Evolutionary conservation across 768 basidiomycete genomes (phyloP).

Genomic region (Amyloporia xantha): DNA sequence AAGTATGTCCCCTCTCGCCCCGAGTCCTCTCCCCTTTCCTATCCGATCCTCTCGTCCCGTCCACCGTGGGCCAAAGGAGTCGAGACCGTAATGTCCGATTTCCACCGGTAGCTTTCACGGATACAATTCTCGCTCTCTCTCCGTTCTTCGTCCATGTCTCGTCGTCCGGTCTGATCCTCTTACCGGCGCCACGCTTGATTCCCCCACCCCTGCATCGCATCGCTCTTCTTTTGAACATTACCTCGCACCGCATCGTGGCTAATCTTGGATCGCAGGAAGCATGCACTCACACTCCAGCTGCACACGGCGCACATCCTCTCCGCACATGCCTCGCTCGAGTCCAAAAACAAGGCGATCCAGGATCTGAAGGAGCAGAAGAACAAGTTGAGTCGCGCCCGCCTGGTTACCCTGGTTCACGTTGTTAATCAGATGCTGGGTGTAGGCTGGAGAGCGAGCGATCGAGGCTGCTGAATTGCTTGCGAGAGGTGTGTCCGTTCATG

Average conservation of each 20-base stretch:
- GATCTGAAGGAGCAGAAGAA: conserved; percentile 82
- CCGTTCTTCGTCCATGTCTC: neutral
- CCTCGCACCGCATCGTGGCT: conserved; percentile 1
- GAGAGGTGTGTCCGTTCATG: conserved; percentile 46
- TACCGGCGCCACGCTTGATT: neutral
- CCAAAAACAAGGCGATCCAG: conserved; percentile 72
- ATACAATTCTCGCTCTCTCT: no score
- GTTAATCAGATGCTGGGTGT: no score
- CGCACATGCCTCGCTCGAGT: conserved; percentile 72
- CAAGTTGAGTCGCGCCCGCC: conserved; percentile 44
- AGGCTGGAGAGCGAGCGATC: conserved; percentile 74
- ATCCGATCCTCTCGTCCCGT: neutral
- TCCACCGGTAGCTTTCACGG: no score
- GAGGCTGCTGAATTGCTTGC: conserved; percentile 58
- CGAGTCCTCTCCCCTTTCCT: neutral
- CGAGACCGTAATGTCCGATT: neutral
- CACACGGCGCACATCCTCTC: conserved; percentile 86
- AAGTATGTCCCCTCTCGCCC: no score
- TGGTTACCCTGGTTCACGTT: no score
- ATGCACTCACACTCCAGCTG: conserved; percentile 74
- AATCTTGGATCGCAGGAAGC: no score
- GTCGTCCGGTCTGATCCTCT: neutral
- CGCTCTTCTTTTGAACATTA: neutral
- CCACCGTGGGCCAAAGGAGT: neutral
- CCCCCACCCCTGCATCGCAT: neutral